phyloP scores from a whole-genome alignment of 2,329 filamentous ascomycete genomes.

The Aspergillus unguis region DNA sequence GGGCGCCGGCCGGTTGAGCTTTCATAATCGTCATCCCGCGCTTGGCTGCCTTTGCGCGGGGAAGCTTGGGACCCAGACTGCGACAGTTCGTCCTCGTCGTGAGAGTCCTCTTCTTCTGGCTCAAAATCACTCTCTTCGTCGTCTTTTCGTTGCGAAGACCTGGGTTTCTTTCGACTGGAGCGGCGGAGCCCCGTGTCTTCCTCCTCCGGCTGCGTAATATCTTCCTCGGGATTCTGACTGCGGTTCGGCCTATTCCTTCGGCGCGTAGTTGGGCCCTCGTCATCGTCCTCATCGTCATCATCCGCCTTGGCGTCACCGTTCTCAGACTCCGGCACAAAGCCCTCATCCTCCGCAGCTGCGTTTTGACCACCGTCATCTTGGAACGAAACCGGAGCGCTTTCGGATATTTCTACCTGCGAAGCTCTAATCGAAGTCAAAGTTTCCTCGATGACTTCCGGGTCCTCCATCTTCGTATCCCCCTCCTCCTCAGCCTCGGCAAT shows the following conservation, averaged over 20 bases:
- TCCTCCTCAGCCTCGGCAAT: slow-evolving; percentile 29
- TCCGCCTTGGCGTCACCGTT: slow-evolving; percentile 34
- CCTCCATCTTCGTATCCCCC: slow-evolving; percentile 26
- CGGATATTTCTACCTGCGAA: slow-evolving; percentile 42
- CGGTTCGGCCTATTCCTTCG: slow-evolving; percentile 37
- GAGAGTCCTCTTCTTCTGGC: slow-evolving; percentile 53
- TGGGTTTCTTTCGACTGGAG: slow-evolving; percentile 40
- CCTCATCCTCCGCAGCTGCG: slow-evolving; percentile 33
- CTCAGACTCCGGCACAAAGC: slow-evolving; percentile 42
- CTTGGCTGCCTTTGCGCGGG: slow-evolving; percentile 39
- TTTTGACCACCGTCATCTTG: slow-evolving; percentile 29
- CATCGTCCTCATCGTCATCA: slow-evolving; percentile 48
- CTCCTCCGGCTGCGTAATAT: slow-evolving; percentile 18
- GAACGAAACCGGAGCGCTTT: slow-evolving; percentile 36
- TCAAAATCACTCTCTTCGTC: slow-evolving; percentile 62
- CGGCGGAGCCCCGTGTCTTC: slow-evolving; percentile 32
- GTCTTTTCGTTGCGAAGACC: slow-evolving; percentile 48
- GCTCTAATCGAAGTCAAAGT: slow-evolving; percentile 36
- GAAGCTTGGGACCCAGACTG: slow-evolving; percentile 49
- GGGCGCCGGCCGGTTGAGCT: slow-evolving; percentile 51
- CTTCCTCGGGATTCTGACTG: slow-evolving; percentile 25
- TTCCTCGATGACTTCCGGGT: slow-evolving; percentile 51
- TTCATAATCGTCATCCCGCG: slow-evolving; percentile 47
- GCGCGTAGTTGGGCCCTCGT: slow-evolving; percentile 52
- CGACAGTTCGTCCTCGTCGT: slow-evolving; percentile 53